Percentiles rank a stretch among this genome's conserved stretches.
phyloP scores from a whole-genome alignment of 2,329 filamentous ascomycete genomes.

The Pseudocercospora ulei region DNA sequence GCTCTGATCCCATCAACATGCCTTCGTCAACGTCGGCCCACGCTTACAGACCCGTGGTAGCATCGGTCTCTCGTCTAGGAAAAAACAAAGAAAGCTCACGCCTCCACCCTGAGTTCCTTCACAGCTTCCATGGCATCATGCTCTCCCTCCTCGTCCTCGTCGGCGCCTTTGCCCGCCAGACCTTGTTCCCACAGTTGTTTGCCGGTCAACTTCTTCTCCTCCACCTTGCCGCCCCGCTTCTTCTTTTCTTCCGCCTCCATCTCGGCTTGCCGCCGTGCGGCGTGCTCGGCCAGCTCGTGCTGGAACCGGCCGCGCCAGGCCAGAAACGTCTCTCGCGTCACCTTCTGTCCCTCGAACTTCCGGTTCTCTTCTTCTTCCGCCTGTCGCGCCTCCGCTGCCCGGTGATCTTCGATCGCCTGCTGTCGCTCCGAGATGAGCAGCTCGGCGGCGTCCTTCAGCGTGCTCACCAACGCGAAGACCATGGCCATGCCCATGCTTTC shows the following conservation, averaged over 20 bases:
- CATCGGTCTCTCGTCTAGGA: not conserved
- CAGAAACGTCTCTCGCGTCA: slow-evolving; percentile 77
- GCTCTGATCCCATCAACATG: too few relatives aligned
- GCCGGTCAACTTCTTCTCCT: slow-evolving; percentile 70
- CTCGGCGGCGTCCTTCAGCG: slow-evolving; percentile 85
- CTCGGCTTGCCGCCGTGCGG: slow-evolving; percentile 46
- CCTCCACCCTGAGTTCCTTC: slow-evolving; percentile 58
- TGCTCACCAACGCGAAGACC: slow-evolving; percentile 82
- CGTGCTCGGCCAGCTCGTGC: slow-evolving; percentile 68
- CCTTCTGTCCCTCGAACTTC: slow-evolving; percentile 85
- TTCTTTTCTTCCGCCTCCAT: slow-evolving; percentile 62
- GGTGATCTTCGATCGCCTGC: slow-evolving; percentile 49
- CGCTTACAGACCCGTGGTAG: too few relatives aligned
- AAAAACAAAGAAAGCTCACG: slow-evolving; percentile 17
- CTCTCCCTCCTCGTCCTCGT: slow-evolving; percentile 60
- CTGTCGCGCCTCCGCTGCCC: slow-evolving; percentile 48
- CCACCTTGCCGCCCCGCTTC: slow-evolving; percentile 48
- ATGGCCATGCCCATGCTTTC: slow-evolving; percentile 97
- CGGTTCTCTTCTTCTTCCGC: slow-evolving; percentile 86
- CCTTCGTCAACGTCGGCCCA: too few relatives aligned
- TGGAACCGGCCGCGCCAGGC: slow-evolving; percentile 72
- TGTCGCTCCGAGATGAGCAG: slow-evolving; percentile 65
- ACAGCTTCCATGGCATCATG: slow-evolving; percentile 53
- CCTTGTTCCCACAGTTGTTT: slow-evolving; percentile 45
- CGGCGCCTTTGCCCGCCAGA: slow-evolving; percentile 51